Evolutionary conservation across 169 alveolate genomes (phyloP), one percentile per base, ranked within the genome.

Genomic region (Plasmodium ovale): DNA sequence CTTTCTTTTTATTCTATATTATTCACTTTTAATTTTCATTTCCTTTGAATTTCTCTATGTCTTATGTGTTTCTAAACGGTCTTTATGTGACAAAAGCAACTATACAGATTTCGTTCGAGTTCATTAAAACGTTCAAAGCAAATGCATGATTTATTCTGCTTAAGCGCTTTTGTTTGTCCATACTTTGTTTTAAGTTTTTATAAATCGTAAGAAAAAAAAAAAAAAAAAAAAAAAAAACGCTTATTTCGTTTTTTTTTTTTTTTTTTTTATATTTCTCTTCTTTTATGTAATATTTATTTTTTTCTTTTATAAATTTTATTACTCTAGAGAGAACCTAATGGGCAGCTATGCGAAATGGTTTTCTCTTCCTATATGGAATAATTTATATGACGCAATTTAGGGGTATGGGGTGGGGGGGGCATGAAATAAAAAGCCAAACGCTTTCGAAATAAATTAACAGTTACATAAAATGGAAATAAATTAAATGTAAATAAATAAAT

Each of bases 341-440:
- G 84, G 49, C 19, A 27, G 64, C 12, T 35, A 70, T 14, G 21
- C 44, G 5, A 47, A 49, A 70, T 47, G 12, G 35, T 27, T 4
- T 70, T 37, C 67, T 33, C 68, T 70, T 70, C 84, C 84, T 47
- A 70, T 47, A 16, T 44, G 42, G 16, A 54, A 54, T 54, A 54
- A 16, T 54, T 54, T 14, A 19, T 54, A 54, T 54, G 21, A 54
- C 10, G 23, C 12, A 54, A 19, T 54, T 54, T 14, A 7, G 25
- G 25, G 16, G 27, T 7, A 7, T n/a, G 25, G 21, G 16, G 21
- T n/a, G 25, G 16, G 1, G 62, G 64, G 64, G 27, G 21, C 33
- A 54, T 7, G 25, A 19, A 54, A 54, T 54, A 54, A 21, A 16
- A n/a, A n/a, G 64, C 27, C 64, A 54, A 54, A 54, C 14, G 5